These are phyloP conservation scores for Aspergillus fructus DNA, from an alignment of 2,329 filamentous ascomycete genomes.

Conservation along the genomic window DNA sequence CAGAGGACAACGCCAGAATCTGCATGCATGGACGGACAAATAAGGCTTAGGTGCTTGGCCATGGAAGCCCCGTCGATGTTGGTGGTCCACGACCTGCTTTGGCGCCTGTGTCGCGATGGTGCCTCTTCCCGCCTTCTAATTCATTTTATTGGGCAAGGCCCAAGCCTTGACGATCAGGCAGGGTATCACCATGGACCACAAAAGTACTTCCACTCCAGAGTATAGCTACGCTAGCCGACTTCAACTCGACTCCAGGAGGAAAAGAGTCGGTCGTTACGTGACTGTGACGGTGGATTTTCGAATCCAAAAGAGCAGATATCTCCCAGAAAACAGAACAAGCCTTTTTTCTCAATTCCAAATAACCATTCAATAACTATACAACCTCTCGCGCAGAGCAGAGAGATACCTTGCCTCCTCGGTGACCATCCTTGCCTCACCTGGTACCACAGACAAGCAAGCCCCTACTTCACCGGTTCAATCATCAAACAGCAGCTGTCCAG, in stretches of 20 bases:
- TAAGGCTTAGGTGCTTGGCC: constrained; percentile 25
- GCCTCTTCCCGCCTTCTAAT: constrained; percentile 1
- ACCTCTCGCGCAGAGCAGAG: neutral
- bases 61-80: neutral
- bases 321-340: neutral
- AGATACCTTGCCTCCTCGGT: neutral
- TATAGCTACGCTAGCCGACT: neutral
- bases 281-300: neutral
- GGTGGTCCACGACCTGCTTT: neutral
- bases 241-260: neutral
- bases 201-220: neutral
- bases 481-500: neutral
- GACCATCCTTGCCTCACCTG: constrained; percentile 6
- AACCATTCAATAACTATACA: neutral
- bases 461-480: neutral
- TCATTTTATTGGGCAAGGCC: neutral
- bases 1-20: constrained; percentile 23
- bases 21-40: constrained; percentile 33
- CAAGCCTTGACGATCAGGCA: neutral
- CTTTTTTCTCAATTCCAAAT: neutral
- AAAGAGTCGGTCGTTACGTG: neutral
- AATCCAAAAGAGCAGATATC: neutral
- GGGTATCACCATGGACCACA: neutral
- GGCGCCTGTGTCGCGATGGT: constrained; percentile 1
- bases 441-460: constrained; percentile 1